A percentile compares a stretch with the other conserved stretches of the same genome.
These are phyloP conservation scores for Pleurotus salmoneostramineus DNA, from an alignment of 768 basidiomycete species.

Conservation along the genomic window DNA sequence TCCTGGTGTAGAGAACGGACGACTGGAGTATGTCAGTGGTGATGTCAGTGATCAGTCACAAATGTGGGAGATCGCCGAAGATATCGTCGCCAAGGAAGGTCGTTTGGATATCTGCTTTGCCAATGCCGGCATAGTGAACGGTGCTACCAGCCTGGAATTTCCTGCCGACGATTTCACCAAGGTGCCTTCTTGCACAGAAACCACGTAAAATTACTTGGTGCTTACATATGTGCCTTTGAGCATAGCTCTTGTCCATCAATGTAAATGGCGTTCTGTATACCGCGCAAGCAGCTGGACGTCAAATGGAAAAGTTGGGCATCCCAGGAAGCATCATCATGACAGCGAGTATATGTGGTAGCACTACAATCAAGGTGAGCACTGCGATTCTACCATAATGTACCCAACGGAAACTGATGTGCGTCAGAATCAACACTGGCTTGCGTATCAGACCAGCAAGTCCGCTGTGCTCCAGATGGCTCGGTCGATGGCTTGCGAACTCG, in stretches of 20 bases:
- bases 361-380: constrained; percentile 51
- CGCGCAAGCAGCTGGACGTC: constrained; percentile 55
- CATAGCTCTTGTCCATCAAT: constrained; percentile 59
- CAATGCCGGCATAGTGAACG: constrained; percentile 57
- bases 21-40: constrained; percentile 43
- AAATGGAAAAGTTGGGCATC: constrained; percentile 46
- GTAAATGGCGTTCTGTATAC: constrained; percentile 55
- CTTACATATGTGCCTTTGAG: background rate
- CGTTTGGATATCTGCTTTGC: constrained; percentile 64
- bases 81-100: constrained; percentile 55
- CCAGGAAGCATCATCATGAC: constrained; percentile 56
- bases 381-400: background rate
- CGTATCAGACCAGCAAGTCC: constrained; percentile 72
- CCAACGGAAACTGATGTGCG: background rate
- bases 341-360: constrained; percentile 60
- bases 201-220: background rate
- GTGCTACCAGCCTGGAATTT: constrained; percentile 52
- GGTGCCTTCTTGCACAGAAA: constrained; percentile 23
- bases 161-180: constrained; percentile 52
- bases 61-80: constrained; percentile 42
- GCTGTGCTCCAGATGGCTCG: constrained; percentile 80
- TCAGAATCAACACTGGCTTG: constrained; percentile 64
- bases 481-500: constrained; percentile 75
- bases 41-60: constrained; percentile 55
- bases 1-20: constrained; percentile 19